Base-by-base conservation (phyloP, 1,284 basidiomycete genomes). In the Coniophora puteana region DNA sequence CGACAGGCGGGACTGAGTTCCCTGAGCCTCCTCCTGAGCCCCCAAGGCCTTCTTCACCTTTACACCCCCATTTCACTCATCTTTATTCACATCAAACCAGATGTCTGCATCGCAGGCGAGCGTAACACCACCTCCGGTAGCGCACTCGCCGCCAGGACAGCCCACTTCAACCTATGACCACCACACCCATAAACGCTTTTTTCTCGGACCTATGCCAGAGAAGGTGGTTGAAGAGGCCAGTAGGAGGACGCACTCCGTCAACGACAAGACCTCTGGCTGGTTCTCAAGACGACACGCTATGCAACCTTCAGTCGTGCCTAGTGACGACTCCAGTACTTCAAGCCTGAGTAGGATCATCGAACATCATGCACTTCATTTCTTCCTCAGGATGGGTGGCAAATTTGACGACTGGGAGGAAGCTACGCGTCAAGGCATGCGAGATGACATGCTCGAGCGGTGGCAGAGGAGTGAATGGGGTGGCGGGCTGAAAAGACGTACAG, bases 131-230 rank as follows among this genome's bases (percentile, higher is more conserved):
- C 8, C 30, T 22, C 32, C n/a, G 13, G 32, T 18, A 17, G n/a
- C 8, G 6, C 42, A 11, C 32, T 8, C 14, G 16, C 5, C 24
- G 17, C 16, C 39, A 26, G 36, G 45, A 10, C 21, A 8, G 24
- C 26, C 38, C 11, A 24, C 28, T 21, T 21, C 20, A 14, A 20
- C 17, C n/a, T n/a, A 38, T 34, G 44, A 40, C 18, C 38, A 31
- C 24, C 64, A 67, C 46, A 44, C 51, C 16, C 61, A 61, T 44
- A 60, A 58, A 40, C 66, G 78, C 25, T 57, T 76, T 41, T 81
- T 82, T 55, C 62, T 86, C 40, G 83, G 83, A 0, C 79, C 83
- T 2, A 71, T 85, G 66, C 83, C 80, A 11, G 72, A 80, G 51
- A 75, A 69, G 39, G 66, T 76, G 36, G 55, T 76, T 25, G 56